Percentiles rank a stretch among this genome's conserved stretches.
Conservation (phyloP, 352 stramenopile genomes). For the Saprolegnia parasitica region DNA sequence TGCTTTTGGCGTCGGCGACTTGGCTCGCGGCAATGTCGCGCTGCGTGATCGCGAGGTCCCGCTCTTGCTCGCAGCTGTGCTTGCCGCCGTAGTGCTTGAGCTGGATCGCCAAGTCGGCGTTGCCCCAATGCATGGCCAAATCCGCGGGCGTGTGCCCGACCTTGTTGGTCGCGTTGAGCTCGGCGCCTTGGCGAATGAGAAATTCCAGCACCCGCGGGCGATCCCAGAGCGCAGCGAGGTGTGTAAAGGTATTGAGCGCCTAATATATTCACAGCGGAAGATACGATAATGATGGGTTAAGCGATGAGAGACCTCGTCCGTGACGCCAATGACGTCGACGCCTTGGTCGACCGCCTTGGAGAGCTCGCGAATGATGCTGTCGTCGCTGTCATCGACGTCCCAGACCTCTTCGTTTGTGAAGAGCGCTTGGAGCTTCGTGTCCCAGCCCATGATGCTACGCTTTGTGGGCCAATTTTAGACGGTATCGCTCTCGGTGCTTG, state of each 20-base stretch:
- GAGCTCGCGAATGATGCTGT: slow-evolving; percentile 42
- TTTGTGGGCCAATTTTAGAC: neutral
- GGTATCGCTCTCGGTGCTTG: too few relatives aligned
- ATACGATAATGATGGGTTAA: neutral
- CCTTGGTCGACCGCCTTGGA: slow-evolving; percentile 36
- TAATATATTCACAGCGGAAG: neutral
- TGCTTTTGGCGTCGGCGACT: slow-evolving; percentile 35
- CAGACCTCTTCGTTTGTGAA: slow-evolving; percentile 58
- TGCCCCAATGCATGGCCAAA: slow-evolving; percentile 51
- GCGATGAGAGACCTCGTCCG: slow-evolving; percentile 34
- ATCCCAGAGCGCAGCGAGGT: slow-evolving; percentile 51
- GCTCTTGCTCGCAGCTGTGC: slow-evolving; percentile 52
- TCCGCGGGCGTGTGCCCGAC: slow-evolving; percentile 49
- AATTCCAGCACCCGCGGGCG: slow-evolving; percentile 46
- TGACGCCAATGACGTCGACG: slow-evolving; percentile 32
- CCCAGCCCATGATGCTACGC: slow-evolving; percentile 1
- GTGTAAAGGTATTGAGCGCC: slow-evolving; percentile 41
- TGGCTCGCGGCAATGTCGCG: slow-evolving; percentile 43
- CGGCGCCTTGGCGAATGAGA: slow-evolving; percentile 40
- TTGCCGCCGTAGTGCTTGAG: slow-evolving; percentile 56
- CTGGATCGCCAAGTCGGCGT: slow-evolving; percentile 49
- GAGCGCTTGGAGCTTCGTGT: slow-evolving; percentile 36
- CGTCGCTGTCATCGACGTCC: slow-evolving; percentile 52
- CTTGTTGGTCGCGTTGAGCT: slow-evolving; percentile 46
- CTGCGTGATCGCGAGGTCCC: slow-evolving; percentile 50